Base-by-base conservation (phyloP, 805 yeast genomes). In the Myxozyma udenii region DNA sequence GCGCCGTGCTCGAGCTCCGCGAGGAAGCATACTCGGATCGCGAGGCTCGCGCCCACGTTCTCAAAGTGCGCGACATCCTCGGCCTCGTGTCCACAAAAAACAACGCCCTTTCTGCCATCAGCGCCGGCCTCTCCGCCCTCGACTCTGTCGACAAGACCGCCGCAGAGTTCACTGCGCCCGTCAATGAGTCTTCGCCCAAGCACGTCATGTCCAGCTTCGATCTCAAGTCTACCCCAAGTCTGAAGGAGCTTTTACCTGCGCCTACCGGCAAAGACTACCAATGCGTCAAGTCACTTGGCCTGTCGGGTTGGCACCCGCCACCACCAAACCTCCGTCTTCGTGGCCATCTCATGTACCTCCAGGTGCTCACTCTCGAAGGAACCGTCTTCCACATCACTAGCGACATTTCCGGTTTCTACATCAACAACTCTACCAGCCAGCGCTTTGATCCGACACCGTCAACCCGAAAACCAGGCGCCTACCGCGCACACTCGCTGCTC, bases 251-350 rank as follows among this genome's bases (percentile, higher is more conserved):
- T 7, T 24, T 47, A 16, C 53, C 60, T 18, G 33, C 35, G 11
- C 19, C 52, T 2, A 55, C 42, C 11, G 44, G 44, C 7, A 28
- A 28, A 28, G 25, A 40, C 9, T 58, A 55, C 9, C 36, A 18
- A 16, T 43, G 46, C n/a, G 72, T 79, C 16, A 74, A 76, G 48
- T 85, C 91, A 6, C 70, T 93, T 55, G 78, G 75, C 47, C 66
- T 88, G 44, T 86, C 96, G 12, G 78, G 80, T 48, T 91, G 96
- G 93, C 83, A 86, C 58, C 96, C 97, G 3, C 88, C 88, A 12
- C 84, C 91, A 26, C 73, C 83, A 16, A 70, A 74, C 46, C 79
- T 77, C 65, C 78, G 73, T 61, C 59, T 75, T 42, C 78, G 76
- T 65, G 98, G 98, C 23, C 95, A 90, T 64, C 73, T 90, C 61